These are phyloP conservation scores for Apiospora hydei DNA, from an alignment of 2,329 filamentous ascomycete species.

Conservation along the genomic window DNA sequence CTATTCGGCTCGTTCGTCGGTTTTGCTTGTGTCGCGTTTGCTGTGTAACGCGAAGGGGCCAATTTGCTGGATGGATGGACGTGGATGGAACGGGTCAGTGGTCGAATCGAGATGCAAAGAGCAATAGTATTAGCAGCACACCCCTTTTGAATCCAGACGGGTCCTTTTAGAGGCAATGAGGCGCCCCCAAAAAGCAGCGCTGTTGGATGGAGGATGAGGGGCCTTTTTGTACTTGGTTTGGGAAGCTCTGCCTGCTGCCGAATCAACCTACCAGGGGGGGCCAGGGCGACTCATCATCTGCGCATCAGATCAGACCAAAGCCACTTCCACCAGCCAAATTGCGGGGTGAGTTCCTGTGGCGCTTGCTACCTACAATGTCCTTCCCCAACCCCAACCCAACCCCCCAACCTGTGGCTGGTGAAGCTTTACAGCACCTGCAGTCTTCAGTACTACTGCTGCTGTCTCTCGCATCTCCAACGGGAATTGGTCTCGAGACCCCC, in stretches of 20 bases:
- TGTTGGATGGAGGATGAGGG: constrained; percentile 26
- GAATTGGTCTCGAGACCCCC: neutral
- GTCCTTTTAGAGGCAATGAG: constrained; percentile 18
- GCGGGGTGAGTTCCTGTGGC: constrained; percentile 9
- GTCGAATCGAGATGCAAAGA: neutral
- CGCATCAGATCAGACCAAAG: constrained; percentile 3
- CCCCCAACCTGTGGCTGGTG: constrained; percentile 6
- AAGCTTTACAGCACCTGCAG: neutral
- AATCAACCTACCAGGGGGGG: constrained; percentile 22
- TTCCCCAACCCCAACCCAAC: neutral
- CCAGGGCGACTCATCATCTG: constrained; percentile 10
- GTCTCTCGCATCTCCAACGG: constrained; percentile 8
- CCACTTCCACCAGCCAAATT: neutral
- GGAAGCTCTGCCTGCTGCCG: constrained; percentile 12
- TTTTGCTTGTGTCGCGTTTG: constrained; percentile 11
- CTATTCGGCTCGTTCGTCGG: neutral
- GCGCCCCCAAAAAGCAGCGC: constrained; percentile 15
- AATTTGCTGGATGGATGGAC: neutral
- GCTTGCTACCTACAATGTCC: neutral
- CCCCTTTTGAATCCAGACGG: constrained; percentile 16
- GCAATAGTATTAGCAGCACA: constrained; percentile 7
- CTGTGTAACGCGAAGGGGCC: neutral
- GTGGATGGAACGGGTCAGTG: neutral
- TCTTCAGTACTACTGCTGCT: neutral
- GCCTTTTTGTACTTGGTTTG: constrained; percentile 28